These are phyloP conservation scores for Cercospora sesami DNA, from an alignment of 2,329 filamentous ascomycete genomes.

Conservation along the genomic window DNA sequence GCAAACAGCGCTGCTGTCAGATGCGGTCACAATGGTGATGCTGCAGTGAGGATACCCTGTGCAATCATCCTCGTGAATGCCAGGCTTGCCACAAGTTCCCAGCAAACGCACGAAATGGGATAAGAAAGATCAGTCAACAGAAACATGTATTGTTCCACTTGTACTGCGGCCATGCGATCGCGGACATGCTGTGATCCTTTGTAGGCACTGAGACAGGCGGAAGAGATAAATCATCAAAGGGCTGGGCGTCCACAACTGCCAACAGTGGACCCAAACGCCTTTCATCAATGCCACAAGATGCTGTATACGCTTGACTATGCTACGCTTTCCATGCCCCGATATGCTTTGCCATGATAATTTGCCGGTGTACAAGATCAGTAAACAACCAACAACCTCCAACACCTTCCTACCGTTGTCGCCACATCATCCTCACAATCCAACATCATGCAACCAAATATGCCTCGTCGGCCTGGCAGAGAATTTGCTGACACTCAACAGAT, in stretches of 20 bases:
- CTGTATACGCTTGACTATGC: not conserved
- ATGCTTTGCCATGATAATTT: not conserved
- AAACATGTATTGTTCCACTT: not conserved
- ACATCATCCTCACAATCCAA: slow-evolving; percentile 2
- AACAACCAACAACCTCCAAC: not conserved
- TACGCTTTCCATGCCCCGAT: not conserved
- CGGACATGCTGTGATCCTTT: not conserved
- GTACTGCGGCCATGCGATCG: not conserved
- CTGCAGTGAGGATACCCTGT: not conserved
- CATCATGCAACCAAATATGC: slow-evolving; percentile 31
- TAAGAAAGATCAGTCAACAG: not conserved
- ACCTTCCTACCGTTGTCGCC: not conserved
- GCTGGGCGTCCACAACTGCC: not conserved
- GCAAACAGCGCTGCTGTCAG: not conserved
- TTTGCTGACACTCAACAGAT: slow-evolving; percentile 48
- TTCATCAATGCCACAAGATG: not conserved
- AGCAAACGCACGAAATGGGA: not conserved
- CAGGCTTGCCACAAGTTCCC: not conserved
- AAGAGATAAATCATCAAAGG: not conserved
- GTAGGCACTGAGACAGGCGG: no score
- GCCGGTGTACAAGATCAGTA: not conserved
- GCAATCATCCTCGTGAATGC: not conserved
- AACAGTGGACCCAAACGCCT: no score
- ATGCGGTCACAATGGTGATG: not conserved
- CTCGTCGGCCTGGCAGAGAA: slow-evolving; percentile 49